Conservation (phyloP, 495 filamentous ascomycete species). For the Penicillium odoratum region DNA sequence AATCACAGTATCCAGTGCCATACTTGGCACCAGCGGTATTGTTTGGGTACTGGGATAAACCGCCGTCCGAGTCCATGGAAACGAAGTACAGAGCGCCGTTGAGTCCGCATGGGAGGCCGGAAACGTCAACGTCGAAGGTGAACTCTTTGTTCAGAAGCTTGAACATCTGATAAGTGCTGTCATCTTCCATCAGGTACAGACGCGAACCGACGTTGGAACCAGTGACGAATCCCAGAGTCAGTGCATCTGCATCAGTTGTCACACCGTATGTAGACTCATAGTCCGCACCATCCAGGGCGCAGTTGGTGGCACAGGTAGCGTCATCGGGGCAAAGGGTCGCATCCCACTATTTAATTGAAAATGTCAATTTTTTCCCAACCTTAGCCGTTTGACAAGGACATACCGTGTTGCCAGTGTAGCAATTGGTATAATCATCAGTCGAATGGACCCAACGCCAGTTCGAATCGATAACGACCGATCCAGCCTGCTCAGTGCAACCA, state of each 20-base stretch:
- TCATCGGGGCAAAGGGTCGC: conserved; percentile 53
- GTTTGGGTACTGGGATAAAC: conserved; percentile 44
- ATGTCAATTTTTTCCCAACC: not conserved
- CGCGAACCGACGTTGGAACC: conserved; percentile 50
- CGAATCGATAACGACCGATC: conserved; percentile 61
- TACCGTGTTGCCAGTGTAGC: conserved; percentile 57
- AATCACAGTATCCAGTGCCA: conserved; percentile 75
- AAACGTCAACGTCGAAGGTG: conserved; percentile 67
- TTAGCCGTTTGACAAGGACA: not conserved
- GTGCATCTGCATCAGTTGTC: conserved; percentile 47
- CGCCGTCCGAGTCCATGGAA: conserved; percentile 65
- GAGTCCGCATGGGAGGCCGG: conserved; percentile 64
- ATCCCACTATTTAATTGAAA: conserved; percentile 41
- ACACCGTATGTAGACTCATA: conserved; percentile 59
- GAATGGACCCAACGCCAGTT: conserved; percentile 66
- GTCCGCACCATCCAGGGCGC: conserved; percentile 61
- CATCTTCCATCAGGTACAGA: conserved; percentile 58
- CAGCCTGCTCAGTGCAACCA: conserved; percentile 52
- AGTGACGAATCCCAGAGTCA: conserved; percentile 59
- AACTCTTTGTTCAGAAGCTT: conserved; percentile 62
- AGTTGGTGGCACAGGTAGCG: conserved; percentile 55
- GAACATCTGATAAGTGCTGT: conserved; percentile 59
- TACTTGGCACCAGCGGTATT: conserved; percentile 71
- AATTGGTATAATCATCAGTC: conserved; percentile 55
- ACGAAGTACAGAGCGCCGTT: conserved; percentile 73